These are phyloP conservation scores for Neurospora crassa DNA, from an alignment of 2,329 filamentous ascomycete species.

Conservation along the genomic window DNA sequence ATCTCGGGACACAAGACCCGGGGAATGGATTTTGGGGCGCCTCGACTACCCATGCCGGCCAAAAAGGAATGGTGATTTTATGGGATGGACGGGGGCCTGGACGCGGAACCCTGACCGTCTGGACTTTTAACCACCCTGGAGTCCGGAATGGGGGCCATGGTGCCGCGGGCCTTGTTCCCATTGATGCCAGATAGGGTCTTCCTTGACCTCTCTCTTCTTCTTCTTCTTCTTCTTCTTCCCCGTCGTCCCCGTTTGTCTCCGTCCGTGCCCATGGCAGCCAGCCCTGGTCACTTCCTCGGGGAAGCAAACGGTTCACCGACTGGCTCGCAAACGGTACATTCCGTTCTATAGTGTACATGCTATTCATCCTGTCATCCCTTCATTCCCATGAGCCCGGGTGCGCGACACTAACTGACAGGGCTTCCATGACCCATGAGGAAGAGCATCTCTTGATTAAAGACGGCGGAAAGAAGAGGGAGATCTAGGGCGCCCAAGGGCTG, in stretches of 20 bases:
- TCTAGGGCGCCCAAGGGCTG: neutral
- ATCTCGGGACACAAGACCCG: conserved; percentile 7
- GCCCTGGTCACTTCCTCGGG: neutral
- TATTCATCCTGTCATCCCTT: neutral
- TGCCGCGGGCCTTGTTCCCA: conserved; percentile 4
- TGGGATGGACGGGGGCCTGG: conserved; percentile 2
- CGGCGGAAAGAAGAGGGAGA: neutral
- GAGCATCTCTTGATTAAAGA: neutral
- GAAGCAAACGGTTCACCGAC: neutral
- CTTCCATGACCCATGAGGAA: neutral
- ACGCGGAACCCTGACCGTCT: neutral
- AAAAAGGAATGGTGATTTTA: neutral
- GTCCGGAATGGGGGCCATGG: conserved; percentile 6
- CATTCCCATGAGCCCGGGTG: neutral
- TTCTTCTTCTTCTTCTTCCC: neutral
- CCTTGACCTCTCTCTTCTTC: neutral
- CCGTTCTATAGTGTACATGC: neutral
- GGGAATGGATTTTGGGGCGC: conserved; percentile 3
- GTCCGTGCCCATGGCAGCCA: neutral
- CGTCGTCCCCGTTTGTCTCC: neutral
- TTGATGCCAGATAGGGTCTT: neutral
- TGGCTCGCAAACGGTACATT: neutral
- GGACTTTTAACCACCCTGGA: conserved; percentile 1
- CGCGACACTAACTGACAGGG: neutral
- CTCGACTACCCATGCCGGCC: conserved; percentile 4